phyloP scores from a whole-genome alignment of 768 basidiomycete species.

The Trichaptum fuscoviolaceum region DNA sequence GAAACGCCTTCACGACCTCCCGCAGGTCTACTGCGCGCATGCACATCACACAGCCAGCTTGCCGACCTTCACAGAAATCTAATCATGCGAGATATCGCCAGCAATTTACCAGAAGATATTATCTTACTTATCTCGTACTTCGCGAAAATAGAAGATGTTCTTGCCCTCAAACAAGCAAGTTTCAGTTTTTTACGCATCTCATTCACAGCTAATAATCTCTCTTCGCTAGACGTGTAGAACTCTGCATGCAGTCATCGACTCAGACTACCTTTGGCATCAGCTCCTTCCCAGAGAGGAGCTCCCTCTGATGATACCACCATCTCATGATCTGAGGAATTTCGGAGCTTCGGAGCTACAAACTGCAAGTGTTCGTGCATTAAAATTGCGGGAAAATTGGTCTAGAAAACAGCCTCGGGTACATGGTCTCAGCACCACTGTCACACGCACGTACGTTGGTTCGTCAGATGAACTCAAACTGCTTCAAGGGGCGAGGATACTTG shows the following conservation, averaged over 20 bases:
- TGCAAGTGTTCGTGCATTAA: not conserved
- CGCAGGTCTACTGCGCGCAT: no score
- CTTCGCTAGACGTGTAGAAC: not conserved
- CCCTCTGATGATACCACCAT: not conserved
- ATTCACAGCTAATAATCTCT: not conserved
- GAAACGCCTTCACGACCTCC: not conserved
- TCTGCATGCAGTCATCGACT: not conserved
- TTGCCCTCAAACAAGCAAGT: not conserved
- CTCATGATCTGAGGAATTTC: not conserved
- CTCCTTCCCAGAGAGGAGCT: not conserved
- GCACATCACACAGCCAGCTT: no score
- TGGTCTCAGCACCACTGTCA: not conserved
- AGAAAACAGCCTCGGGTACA: not conserved
- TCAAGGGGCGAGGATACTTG: not conserved
- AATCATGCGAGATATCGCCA: not conserved
- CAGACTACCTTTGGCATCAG: constrained; percentile 2
- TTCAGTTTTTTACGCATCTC: not conserved
- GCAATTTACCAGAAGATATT: constrained; percentile 1
- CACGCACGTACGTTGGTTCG: not conserved
- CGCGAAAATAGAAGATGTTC: not conserved
- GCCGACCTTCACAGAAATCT: not conserved
- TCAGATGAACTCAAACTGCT: not conserved
- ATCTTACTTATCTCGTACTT: not conserved
- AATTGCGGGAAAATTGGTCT: not conserved
- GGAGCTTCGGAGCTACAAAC: not conserved